Conservation (phyloP, 2,329 filamentous ascomycete species). For the Aureobasidium sp. region DNA sequence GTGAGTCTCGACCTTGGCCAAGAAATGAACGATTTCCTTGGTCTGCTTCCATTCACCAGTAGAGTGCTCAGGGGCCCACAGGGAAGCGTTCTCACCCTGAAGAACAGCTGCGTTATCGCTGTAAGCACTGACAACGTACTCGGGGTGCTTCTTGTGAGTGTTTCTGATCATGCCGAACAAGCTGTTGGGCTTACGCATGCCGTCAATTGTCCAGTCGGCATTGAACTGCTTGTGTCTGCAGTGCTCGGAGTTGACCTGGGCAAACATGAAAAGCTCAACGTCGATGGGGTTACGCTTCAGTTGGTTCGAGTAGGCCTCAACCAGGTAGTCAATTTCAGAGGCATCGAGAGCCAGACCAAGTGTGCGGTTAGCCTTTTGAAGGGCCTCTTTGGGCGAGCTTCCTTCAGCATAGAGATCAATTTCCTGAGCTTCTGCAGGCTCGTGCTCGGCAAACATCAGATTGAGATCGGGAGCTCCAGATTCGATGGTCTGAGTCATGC, state of each 20-base stretch:
- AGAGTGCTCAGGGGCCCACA: conserved; percentile 80
- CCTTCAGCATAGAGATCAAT: conserved; percentile 37
- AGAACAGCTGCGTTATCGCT: conserved; percentile 97
- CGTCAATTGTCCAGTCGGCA: conserved; percentile 91
- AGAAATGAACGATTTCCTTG: conserved; percentile 77
- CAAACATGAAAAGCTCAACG: conserved; percentile 98
- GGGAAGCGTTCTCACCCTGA: conserved; percentile 59
- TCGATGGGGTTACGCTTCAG: conserved; percentile 65
- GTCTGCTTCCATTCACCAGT: conserved; percentile 82
- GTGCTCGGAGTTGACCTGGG: conserved; percentile 97
- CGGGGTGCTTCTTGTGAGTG: conserved; percentile 69
- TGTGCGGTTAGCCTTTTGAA: conserved; percentile 75
- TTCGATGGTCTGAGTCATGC: conserved; percentile 85
- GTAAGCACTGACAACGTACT: conserved; percentile 88
- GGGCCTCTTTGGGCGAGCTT: conserved; percentile 57
- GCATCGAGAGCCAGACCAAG: conserved; percentile 80
- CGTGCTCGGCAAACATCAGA: conserved; percentile 67
- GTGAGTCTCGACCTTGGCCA: conserved; percentile 95
- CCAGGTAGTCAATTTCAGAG: conserved; percentile 86
- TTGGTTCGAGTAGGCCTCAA: conserved; percentile 66
- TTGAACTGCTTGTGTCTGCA: conserved; percentile 90
- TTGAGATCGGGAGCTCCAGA: conserved; percentile 58
- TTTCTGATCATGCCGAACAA: conserved; percentile 96
- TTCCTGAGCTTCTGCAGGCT: conserved; percentile 41
- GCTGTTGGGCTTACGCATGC: conserved; percentile 65